A percentile compares a stretch with the other conserved stretches of the same genome.
Conservation (phyloP, 176 grass and related monocot species). For the Ensete glaucum region DNA sequence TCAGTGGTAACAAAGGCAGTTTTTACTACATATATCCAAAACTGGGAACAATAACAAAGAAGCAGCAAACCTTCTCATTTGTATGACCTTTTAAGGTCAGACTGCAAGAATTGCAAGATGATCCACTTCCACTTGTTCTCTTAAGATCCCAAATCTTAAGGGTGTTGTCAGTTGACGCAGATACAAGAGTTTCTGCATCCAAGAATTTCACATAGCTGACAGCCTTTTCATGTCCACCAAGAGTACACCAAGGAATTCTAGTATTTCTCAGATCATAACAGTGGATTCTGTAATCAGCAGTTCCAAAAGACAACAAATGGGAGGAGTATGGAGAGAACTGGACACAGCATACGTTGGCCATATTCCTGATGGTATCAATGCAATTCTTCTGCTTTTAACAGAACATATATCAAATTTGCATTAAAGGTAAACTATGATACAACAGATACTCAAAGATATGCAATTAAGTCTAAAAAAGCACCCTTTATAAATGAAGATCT, state of each 20-base stretch:
- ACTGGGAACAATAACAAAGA: neutral
- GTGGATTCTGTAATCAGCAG: conserved; percentile 81
- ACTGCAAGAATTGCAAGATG: conserved; percentile 55
- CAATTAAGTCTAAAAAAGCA: neutral
- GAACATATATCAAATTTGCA: conserved; percentile 17
- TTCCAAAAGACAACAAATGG: conserved; percentile 75
- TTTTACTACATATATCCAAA: neutral
- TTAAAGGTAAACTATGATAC: neutral
- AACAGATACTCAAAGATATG: neutral
- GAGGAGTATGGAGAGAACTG: conserved; percentile 91
- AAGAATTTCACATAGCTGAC: conserved; percentile 92
- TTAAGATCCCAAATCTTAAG: conserved; percentile 98
- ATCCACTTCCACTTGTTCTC: conserved; percentile 42
- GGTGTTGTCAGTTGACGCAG: conserved; percentile 89
- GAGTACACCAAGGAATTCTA: conserved; percentile 90
- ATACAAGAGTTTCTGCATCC: conserved; percentile 64
- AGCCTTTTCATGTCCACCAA: conserved; percentile 86
- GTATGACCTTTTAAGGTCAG: conserved; percentile 75
- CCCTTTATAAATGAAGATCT: neutral
- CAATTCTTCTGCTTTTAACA: conserved; percentile 54
- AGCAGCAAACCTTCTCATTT: conserved; percentile 71
- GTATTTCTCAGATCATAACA: conserved; percentile 97
- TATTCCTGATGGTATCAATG: conserved; percentile 70
- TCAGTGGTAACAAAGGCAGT: neutral
- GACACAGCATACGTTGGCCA: conserved; percentile 88